These are phyloP conservation scores for Populus pruinosa DNA, from an alignment of 345 rosid species.

Conservation along the genomic window DNA sequence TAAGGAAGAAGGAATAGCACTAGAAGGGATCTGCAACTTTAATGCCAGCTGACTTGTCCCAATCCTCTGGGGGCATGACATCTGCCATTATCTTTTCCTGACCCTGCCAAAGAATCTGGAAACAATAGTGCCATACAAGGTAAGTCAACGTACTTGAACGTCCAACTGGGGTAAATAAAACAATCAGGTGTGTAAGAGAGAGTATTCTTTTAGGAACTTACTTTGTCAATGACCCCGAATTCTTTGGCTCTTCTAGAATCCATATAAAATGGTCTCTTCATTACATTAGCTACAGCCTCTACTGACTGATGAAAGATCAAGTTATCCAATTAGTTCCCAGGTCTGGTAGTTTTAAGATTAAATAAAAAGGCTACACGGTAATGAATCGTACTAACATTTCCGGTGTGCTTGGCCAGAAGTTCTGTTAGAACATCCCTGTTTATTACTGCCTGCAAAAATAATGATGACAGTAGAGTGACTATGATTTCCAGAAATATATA, in stretches of 20 bases:
- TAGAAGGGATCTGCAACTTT: conserved; percentile 39
- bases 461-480: not conserved
- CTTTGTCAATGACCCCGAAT: conserved; percentile 87
- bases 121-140: conserved; percentile 2
- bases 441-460: conserved; percentile 51
- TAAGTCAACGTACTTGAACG: not conserved
- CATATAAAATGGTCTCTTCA: conserved; percentile 72
- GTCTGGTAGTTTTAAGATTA: not conserved
- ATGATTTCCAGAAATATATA: not conserved
- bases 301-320: conserved; percentile 44
- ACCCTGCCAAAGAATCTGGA: conserved; percentile 76
- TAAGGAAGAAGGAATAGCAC: not conserved
- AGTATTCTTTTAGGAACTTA: conserved; percentile 17
- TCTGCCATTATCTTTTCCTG: conserved; percentile 66
- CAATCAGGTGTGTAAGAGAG: not conserved
- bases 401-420: conserved; percentile 87
- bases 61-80: conserved; percentile 64
- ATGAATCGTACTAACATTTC: conserved; percentile 49
- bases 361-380: not conserved
- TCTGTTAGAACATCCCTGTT: conserved; percentile 66
- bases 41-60: conserved; percentile 66
- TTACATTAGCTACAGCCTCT: conserved; percentile 60
- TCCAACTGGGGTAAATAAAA: not conserved
- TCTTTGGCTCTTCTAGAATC: conserved; percentile 67
- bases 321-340: conserved; percentile 12